phyloP scores from a whole-genome alignment of 192 early-diverging fungal species.

The Mortierella alpina region DNA sequence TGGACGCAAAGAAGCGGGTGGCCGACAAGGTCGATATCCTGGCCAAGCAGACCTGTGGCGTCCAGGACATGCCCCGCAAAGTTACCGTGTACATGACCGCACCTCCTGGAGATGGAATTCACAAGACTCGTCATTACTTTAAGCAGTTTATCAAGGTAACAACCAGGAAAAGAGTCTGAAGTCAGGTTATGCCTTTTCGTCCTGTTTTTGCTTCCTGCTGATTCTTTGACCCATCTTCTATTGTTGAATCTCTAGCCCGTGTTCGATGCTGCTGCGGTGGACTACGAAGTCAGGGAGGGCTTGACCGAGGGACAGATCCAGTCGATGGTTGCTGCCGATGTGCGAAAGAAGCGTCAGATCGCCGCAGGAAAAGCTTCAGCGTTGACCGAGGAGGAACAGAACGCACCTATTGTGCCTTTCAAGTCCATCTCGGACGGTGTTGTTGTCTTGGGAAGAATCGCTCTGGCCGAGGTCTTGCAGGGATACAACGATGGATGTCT shows the following conservation, averaged over 20 bases:
- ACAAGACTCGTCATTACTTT: constrained; percentile 58
- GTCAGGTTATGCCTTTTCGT: constrained; percentile 1
- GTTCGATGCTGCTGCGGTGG: constrained; percentile 57
- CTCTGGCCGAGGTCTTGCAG: constrained; percentile 50
- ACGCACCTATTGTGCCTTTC: constrained; percentile 23
- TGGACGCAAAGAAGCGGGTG: constrained; percentile 41
- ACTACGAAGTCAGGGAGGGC: constrained; percentile 56
- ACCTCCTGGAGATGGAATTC: constrained; percentile 55
- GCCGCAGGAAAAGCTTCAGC: constrained; percentile 30
- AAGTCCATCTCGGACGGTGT: constrained; percentile 47
- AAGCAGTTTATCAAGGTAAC: constrained; percentile 57
- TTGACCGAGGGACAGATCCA: constrained; percentile 50
- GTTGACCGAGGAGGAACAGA: constrained; percentile 22
- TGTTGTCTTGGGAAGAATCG: constrained; percentile 53
- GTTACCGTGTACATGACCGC: constrained; percentile 56
- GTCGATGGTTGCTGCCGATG: constrained; percentile 53
- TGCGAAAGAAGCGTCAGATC: constrained; percentile 45
- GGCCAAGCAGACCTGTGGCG: constrained; percentile 43
- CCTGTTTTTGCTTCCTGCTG: neutral
- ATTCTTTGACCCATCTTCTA: neutral
- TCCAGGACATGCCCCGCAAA: constrained; percentile 57
- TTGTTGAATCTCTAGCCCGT: constrained; percentile 48
- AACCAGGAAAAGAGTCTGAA: no score
- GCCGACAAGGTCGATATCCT: constrained; percentile 52
- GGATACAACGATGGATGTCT: constrained; percentile 56